Evolutionary conservation across 805 yeast species (phyloP), one percentile per base, ranked within the genome.

Genomic region (Sungouiella blattae): DNA sequence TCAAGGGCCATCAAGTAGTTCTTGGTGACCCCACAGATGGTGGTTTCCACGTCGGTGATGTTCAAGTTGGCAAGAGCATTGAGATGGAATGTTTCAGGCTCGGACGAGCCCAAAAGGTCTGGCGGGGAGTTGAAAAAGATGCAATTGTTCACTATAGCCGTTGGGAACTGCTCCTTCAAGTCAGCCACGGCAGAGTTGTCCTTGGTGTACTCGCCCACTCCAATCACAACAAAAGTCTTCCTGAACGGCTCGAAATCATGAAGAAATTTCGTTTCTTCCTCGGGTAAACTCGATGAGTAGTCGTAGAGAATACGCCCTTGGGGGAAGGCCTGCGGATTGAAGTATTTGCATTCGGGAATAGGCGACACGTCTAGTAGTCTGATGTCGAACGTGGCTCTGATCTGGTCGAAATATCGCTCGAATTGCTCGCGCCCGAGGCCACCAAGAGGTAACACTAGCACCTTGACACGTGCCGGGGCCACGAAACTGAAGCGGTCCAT

Each of bases 231-330:
- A 47, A 87, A 76, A 0, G 84, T 77, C 52, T 87, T 87, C 33
- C 97, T 63, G 58, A 75, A 87, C 1, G 96, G 95, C 60, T 93
- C 97, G 44, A 91, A 78, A 57, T 91, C 98, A 47, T 83, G 86
- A 27, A 91, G 64, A 35, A 83, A 80, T 5, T 80, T 59, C 18
- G 83, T 71, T 26, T 77, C 79, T n/a, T 68, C 69, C 36, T 77
- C 81, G 1, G 73, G 64, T 5, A 62, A 51, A 0, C 73, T 48
- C 1, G 72, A 58, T 9, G 60, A 57, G 44, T 78, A 77, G 37
- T 79, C 80, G 50, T 74, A 85, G 11, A 79, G 56, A 1, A 91
- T 58, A 32, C 82, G 62, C 0, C 98, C 98, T 32, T 73, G 71
- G 1, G 97, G 96, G 49, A 77, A 85, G 0, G 83, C 81, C 51